Evolutionary conservation across 768 basidiomycete genomes (phyloP).

Genomic region (Strobilomyces confusus): DNA sequence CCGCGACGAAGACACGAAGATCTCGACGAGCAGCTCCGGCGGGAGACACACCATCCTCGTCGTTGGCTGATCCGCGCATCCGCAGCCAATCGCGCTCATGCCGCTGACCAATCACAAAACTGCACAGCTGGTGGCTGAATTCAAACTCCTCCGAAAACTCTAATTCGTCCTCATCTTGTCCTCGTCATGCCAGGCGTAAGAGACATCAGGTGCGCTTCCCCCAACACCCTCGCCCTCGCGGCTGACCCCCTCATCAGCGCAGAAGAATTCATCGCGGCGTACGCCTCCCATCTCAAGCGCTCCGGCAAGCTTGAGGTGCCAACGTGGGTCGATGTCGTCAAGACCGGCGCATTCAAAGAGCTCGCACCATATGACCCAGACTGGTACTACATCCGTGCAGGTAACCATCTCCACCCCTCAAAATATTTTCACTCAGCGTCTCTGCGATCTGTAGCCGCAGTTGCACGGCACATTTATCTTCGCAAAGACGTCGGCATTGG

Average conservation of each 20-base stretch:
- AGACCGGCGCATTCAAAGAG: constrained; percentile 97
- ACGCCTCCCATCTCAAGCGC: constrained; percentile 94
- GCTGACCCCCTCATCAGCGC: constrained; percentile 49
- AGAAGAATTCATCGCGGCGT: constrained; percentile 90
- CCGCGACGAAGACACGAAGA: constrained; percentile 45
- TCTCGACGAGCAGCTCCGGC: constrained; percentile 58
- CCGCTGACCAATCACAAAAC: constrained; percentile 40
- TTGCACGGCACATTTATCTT: constrained; percentile 99
- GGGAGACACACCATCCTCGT: constrained; percentile 42
- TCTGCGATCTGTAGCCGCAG: constrained; percentile 56
- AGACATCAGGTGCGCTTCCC: constrained; percentile 59
- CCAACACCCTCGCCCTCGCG: constrained; percentile 10
- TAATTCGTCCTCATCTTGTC: constrained; percentile 35
- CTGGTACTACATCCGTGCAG: constrained; percentile 99
- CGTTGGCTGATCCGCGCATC: too few relatives aligned
- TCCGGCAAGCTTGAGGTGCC: constrained; percentile 99
- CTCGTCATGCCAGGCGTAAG: constrained; percentile 76
- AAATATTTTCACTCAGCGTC: background rate
- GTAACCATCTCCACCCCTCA: constrained; percentile 43
- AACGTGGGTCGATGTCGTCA: constrained; percentile 97
- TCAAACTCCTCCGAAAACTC: constrained; percentile 33
- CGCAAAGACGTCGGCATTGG: constrained; percentile 96
- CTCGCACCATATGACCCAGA: constrained; percentile 98
- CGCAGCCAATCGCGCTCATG: background rate
- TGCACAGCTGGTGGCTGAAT: constrained; percentile 38